A percentile compares a stretch with the other conserved stretches of the same genome.
Conservation (phyloP, 257 asterid species). For the Pogostemon cablin region DNA sequence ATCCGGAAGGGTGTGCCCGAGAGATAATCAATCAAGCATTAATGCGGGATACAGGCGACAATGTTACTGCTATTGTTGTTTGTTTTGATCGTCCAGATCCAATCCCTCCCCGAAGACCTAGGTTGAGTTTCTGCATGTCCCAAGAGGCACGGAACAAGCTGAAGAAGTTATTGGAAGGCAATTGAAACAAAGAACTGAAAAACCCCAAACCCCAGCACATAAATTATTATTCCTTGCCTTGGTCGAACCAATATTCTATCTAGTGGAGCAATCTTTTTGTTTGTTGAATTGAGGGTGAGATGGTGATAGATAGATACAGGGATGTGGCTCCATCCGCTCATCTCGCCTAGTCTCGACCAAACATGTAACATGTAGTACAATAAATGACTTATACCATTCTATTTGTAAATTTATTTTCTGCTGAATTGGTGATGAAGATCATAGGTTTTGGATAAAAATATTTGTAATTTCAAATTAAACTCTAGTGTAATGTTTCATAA, state of each 20-base stretch:
- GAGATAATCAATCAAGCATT: slow-evolving; percentile 76
- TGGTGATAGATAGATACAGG: too few species aligned
- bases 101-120: slow-evolving; percentile 50
- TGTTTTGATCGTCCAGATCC: slow-evolving; percentile 50
- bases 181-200: slow-evolving; percentile 31
- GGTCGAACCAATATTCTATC: slow-evolving; percentile 34
- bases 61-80: slow-evolving; percentile 79
- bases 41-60: slow-evolving; percentile 54
- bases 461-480: too few species aligned
- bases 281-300: too few species aligned
- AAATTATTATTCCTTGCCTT: slow-evolving; percentile 12
- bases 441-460: too few species aligned
- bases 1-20: slow-evolving; percentile 68
- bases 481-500: too few species aligned
- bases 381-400: too few species aligned
- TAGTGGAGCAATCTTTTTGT: neutral
- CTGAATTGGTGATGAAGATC: too few species aligned
- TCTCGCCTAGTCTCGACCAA: too few species aligned
- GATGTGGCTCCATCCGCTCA: too few species aligned
- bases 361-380: too few species aligned
- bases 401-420: too few species aligned
- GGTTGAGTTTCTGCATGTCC: slow-evolving; percentile 66
- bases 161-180: slow-evolving; percentile 59
- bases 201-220: neutral
- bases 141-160: slow-evolving; percentile 72